phyloP scores from a whole-genome alignment of 2,329 filamentous ascomycete species.

The Colletotrichum higginsianum region DNA sequence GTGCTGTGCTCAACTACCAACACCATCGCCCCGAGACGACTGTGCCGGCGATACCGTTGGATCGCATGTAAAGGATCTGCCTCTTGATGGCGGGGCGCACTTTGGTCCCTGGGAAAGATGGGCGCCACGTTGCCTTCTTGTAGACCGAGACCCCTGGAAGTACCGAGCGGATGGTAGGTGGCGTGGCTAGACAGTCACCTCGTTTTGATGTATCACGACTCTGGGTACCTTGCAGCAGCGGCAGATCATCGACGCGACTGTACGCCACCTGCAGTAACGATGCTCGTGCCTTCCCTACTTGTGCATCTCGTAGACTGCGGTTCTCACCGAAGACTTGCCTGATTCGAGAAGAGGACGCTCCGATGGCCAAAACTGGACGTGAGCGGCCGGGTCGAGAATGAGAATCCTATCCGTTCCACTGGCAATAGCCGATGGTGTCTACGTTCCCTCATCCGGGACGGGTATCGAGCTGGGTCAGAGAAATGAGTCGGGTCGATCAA shows the following conservation, averaged over 20 bases:
- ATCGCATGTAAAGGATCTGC: not conserved
- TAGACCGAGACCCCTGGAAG: not conserved
- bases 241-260: not conserved
- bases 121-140: no score
- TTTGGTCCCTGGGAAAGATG: not conserved
- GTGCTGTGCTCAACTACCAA: no score
- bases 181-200: not conserved
- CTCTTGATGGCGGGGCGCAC: not conserved
- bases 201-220: not conserved
- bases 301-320: not conserved
- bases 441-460: not conserved
- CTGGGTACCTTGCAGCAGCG: not conserved
- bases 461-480: not conserved
- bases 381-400: not conserved
- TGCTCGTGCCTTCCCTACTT: not conserved
- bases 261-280: not conserved
- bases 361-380: not conserved
- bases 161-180: not conserved
- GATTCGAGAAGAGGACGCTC: not conserved
- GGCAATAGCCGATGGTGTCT: not conserved
- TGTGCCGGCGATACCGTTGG: not conserved
- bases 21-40: not conserved
- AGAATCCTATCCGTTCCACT: not conserved
- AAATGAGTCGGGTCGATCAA: no score
- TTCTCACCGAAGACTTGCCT: not conserved